These are phyloP conservation scores for Strigomonas culicis DNA, from an alignment of 208 protist species.

Conservation along the genomic window DNA sequence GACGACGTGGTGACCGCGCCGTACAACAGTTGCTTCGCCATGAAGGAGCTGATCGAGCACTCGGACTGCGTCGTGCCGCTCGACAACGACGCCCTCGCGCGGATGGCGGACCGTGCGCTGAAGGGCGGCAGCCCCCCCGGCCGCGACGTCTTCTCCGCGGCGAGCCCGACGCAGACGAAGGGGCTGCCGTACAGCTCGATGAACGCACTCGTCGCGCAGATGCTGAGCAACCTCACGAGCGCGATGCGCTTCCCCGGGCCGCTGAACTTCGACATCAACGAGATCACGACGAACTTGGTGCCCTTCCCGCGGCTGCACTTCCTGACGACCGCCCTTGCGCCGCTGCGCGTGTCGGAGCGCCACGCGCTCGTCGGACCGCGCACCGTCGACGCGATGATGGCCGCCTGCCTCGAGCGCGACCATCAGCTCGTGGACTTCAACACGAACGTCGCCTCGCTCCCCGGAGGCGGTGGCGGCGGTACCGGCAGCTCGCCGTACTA, in stretches of 20 bases:
- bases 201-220: constrained; percentile 94
- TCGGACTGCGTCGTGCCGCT: constrained; percentile 93
- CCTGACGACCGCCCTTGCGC: constrained; percentile 87
- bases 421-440: constrained; percentile 81
- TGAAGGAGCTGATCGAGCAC: constrained; percentile 91
- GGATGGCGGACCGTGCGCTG: constrained; percentile 74
- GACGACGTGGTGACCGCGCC: constrained; percentile 96
- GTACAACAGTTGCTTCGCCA: constrained; percentile 94
- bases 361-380: constrained; percentile 41
- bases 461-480: background rate
- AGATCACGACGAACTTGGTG: constrained; percentile 97
- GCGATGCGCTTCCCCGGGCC: constrained; percentile 93
- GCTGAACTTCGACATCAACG: constrained; percentile 97
- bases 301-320: constrained; percentile 94
- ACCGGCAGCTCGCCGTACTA: background rate
- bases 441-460: background rate
- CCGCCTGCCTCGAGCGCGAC: constrained; percentile 76
- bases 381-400: constrained; percentile 86
- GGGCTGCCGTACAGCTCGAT: constrained; percentile 93
- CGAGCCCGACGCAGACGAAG: constrained; percentile 69
- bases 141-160: constrained; percentile 40
- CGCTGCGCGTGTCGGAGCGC: constrained; percentile 72
- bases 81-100: constrained; percentile 91
- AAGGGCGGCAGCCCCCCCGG: constrained; percentile 3
- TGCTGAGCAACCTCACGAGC: constrained; percentile 94